phyloP scores from a whole-genome alignment of 2,329 filamentous ascomycete genomes.

The Trichoderma sp. region DNA sequence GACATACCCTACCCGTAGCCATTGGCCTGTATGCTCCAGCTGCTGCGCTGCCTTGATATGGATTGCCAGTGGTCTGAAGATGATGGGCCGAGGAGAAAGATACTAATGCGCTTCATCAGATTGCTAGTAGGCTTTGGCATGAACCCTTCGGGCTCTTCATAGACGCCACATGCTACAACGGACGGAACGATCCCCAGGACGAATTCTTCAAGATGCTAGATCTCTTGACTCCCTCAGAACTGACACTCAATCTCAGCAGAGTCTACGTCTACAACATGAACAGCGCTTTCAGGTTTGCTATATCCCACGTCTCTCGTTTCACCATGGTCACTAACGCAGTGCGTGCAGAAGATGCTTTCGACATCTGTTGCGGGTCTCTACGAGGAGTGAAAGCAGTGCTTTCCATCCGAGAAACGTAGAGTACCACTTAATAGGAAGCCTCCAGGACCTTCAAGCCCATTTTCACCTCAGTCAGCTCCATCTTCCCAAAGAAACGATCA shows the following conservation, averaged over 20 bases:
- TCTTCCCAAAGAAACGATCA: conserved; percentile 70
- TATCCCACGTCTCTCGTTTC: not conserved
- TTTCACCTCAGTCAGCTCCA: conserved; percentile 69
- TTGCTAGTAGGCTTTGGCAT: conserved; percentile 70
- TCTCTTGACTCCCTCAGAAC: conserved; percentile 62
- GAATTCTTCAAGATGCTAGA: conserved; percentile 66
- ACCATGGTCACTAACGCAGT: not conserved
- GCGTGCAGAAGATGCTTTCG: conserved; percentile 60
- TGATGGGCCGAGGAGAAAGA: not conserved
- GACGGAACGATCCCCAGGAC: conserved; percentile 67
- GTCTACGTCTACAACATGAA: conserved; percentile 77
- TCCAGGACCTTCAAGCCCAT: conserved; percentile 66
- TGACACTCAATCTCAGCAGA: conserved; percentile 60
- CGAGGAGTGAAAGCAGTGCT: conserved; percentile 61
- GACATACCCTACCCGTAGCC: too few relatives aligned
- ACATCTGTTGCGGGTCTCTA: conserved; percentile 62
- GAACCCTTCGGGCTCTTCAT: conserved; percentile 68
- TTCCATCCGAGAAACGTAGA: conserved; percentile 68
- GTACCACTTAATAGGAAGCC: conserved; percentile 65
- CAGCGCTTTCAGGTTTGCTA: conserved; percentile 61
- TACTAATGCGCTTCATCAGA: conserved; percentile 45
- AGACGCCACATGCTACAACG: conserved; percentile 70
- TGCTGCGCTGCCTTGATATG: not conserved
- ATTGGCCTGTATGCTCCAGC: not conserved
- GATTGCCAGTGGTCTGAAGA: too few relatives aligned